Percentiles rank a stretch among this genome's conserved stretches.
phyloP scores from a whole-genome alignment of 163 green algal genomes.

The Scenedesmus sp. region DNA sequence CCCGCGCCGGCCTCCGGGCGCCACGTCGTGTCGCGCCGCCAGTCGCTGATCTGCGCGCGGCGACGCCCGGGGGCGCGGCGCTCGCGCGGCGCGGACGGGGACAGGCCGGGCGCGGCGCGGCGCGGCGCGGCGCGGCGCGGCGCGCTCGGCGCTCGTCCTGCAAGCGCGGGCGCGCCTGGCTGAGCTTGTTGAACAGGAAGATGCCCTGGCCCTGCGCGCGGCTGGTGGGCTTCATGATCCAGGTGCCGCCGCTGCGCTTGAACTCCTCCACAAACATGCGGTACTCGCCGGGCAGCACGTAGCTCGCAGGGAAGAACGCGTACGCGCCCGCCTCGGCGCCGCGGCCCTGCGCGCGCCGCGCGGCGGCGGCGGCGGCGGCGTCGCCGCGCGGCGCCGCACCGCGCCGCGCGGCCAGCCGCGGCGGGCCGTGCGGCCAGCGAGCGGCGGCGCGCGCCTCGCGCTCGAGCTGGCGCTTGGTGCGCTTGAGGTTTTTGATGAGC shows the following conservation, averaged over 20 bases:
- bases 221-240: conserved; percentile 94
- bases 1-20: conserved; percentile 57
- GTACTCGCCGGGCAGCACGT: conserved; percentile 83
- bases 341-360: conserved; percentile 39
- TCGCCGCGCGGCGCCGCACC: background rate
- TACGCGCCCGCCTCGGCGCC: conserved; percentile 57
- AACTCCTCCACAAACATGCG: conserved; percentile 90
- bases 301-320: conserved; percentile 85
- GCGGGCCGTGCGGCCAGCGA: background rate
- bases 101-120: too few species aligned
- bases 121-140: too few species aligned
- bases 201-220: conserved; percentile 85
- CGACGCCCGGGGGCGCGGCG: too few species aligned
- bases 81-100: too few species aligned
- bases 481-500: conserved; percentile 91
- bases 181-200: conserved; percentile 89
- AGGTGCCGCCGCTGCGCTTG: conserved; percentile 74
- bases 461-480: conserved; percentile 74
- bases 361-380: background rate
- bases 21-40: conserved; percentile 62
- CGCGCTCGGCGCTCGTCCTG: too few species aligned
- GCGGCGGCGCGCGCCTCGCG: conserved; percentile 51
- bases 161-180: conserved; percentile 65
- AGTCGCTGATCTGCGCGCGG: conserved; percentile 65
- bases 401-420: background rate